A percentile compares a stretch with the other conserved stretches of the same genome.
phyloP scores from a whole-genome alignment of 2,329 filamentous ascomycete species.

The Emergomyces pasteurianus region DNA sequence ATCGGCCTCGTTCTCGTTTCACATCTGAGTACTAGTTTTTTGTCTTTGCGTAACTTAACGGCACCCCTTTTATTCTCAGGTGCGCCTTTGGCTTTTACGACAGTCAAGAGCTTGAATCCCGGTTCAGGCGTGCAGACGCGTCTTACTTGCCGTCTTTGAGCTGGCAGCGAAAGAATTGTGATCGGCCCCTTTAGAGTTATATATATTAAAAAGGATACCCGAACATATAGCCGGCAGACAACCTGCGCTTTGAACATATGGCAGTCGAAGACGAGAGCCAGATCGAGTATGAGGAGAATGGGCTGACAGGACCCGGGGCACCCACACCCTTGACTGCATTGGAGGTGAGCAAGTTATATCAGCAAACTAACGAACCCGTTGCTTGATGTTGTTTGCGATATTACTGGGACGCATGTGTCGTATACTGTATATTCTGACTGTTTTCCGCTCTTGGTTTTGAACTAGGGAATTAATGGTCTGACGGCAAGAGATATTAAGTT shows the following conservation, averaged over 20 bases:
- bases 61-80: background rate
- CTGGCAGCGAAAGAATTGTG: background rate
- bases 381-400: background rate
- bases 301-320: constrained; percentile 74
- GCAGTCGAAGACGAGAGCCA: constrained; percentile 53
- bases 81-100: background rate
- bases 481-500: constrained; percentile 95
- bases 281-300: constrained; percentile 60
- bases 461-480: constrained; percentile 70
- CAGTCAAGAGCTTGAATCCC: background rate
- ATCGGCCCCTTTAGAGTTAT: background rate
- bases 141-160: background rate
- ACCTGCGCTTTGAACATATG: constrained; percentile 12
- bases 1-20: background rate
- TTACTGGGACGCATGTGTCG: background rate
- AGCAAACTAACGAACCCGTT: background rate
- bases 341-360: constrained; percentile 53
- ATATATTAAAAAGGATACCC: no score
- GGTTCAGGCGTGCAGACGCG: background rate
- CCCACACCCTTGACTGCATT: constrained; percentile 77
- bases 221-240: background rate
- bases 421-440: background rate
- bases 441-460: constrained; percentile 3
- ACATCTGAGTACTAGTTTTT: background rate
- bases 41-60: background rate